Evolutionary conservation across 306 rosid species (phyloP).

Genomic region (Casuarina equisetifolia): DNA sequence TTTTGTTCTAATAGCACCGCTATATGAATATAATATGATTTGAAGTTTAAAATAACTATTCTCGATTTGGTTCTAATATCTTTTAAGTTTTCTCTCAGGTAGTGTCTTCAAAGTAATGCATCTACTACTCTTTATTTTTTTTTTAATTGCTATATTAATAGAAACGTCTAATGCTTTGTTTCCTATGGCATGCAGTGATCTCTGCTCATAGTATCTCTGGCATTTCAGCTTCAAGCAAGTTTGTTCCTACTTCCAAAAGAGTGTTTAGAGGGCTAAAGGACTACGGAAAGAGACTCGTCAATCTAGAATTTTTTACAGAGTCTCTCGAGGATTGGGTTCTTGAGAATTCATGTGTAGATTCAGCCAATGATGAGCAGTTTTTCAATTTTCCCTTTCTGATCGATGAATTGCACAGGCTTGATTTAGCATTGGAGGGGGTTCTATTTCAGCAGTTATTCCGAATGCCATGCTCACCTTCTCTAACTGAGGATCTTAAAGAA

Average conservation of each 20-base stretch:
- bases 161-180: slow-evolving; percentile 24
- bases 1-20: background rate
- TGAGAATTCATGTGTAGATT: slow-evolving; percentile 56
- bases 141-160: background rate
- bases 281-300: slow-evolving; percentile 64
- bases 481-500: slow-evolving; percentile 50
- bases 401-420: slow-evolving; percentile 80
- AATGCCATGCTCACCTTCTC: slow-evolving; percentile 57
- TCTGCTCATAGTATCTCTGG: slow-evolving; percentile 63
- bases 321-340: slow-evolving; percentile 71
- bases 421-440: slow-evolving; percentile 82
- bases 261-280: slow-evolving; percentile 72
- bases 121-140: background rate
- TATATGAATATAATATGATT: background rate
- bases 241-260: slow-evolving; percentile 58
- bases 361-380: slow-evolving; percentile 43
- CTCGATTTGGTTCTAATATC: background rate
- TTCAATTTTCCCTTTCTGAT: slow-evolving; percentile 64
- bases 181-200: slow-evolving; percentile 49
- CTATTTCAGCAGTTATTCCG: slow-evolving; percentile 83
- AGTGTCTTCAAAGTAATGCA: background rate
- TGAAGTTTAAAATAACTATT: background rate
- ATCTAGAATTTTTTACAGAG: slow-evolving; percentile 59
- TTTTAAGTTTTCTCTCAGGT: background rate
- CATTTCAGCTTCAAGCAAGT: slow-evolving; percentile 61